Evolutionary conservation across 257 asterid genomes (phyloP).

Genomic region (Solanum chmielewskii): DNA sequence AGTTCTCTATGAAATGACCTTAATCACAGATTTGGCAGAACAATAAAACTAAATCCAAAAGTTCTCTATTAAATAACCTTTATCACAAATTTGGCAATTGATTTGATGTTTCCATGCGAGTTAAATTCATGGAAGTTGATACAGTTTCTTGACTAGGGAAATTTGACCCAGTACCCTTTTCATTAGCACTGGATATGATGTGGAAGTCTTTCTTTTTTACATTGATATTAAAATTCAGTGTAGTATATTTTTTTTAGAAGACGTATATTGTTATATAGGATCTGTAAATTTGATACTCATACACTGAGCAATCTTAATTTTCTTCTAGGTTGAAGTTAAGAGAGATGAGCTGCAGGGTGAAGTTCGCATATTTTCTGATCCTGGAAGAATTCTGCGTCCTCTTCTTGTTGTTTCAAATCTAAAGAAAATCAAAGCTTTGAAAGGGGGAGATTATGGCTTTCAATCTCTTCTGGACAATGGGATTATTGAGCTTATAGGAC

Average conservation of each 20-base stretch:
- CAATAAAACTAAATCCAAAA: not conserved
- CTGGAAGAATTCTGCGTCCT: constrained; percentile 95
- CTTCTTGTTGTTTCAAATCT: constrained; percentile 70
- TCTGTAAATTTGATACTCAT: not conserved
- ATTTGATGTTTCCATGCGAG: not conserved
- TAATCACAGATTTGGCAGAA: not conserved
- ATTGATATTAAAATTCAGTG: not conserved
- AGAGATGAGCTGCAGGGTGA: constrained; percentile 62
- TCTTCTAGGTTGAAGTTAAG: constrained; percentile 68
- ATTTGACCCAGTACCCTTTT: not conserved
- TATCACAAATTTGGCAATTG: not conserved
- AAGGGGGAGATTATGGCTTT: constrained; percentile 44
- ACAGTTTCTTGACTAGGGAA: not conserved
- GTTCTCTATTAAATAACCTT: not conserved
- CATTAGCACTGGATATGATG: not conserved
- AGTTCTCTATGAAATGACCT: not conserved
- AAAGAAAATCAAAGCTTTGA: constrained; percentile 39
- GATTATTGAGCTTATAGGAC: constrained; percentile 68
- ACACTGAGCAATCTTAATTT: not conserved
- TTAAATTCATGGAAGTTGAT: not conserved
- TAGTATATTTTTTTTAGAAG: not conserved
- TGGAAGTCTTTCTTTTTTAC: not conserved
- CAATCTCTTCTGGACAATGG: constrained; percentile 60
- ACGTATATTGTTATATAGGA: not conserved
- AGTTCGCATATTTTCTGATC: constrained; percentile 77